Base-by-base conservation (phyloP, 106 monocot species). In the Dendrobium huoshanense region DNA sequence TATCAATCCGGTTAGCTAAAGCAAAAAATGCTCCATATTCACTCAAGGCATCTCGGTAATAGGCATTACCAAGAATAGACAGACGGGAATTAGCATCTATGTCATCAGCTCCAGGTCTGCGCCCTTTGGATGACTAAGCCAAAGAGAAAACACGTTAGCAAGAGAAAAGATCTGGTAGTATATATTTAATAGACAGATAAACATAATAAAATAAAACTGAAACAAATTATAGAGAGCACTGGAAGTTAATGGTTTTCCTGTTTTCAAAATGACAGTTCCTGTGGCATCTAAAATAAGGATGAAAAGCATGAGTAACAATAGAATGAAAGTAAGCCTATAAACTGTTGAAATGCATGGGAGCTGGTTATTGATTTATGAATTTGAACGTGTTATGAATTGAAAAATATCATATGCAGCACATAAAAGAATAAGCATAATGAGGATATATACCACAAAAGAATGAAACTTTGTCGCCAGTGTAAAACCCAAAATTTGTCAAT, bases 41-140 rank as follows among this genome's bases (percentile, higher is more conserved):
- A 83, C 89, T 90, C 41, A 98, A 91, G 16, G 79, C 76, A 79
- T 98, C 91, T 85, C 94, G 80, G 64, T 94, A 98, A 73, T 98
- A 94, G 25, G 79, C 74, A 87, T 89, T 79, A 77, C 51, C 76
- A 41, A 98, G 89, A 75, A 94, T 83, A 45, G 97, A 92, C 81
- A 98, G 89, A 75, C 91, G 89, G 51, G 97, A 98, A 88, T 94
- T 89, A 77, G 97, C 94, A 79, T 94, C 94, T 77, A 98, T 92
- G 75, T 98, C 97, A 88, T 98, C 97, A 37, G 82, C 89, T 73
- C 89, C 91, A 41, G 86, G 92, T 87, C 97, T 92, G 72, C 92
- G 86, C 6, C 94, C 92, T 83, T 86, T 94, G 18, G 84, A 81
- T 7, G 89, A 88, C 97, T 98, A 75, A 43, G 61, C 78, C 45